A percentile compares a stretch with the other conserved stretches of the same genome.
These are phyloP conservation scores for Cryptococcus wingfieldii DNA, from an alignment of 1,284 basidiomycete genomes.

Conservation along the genomic window DNA sequence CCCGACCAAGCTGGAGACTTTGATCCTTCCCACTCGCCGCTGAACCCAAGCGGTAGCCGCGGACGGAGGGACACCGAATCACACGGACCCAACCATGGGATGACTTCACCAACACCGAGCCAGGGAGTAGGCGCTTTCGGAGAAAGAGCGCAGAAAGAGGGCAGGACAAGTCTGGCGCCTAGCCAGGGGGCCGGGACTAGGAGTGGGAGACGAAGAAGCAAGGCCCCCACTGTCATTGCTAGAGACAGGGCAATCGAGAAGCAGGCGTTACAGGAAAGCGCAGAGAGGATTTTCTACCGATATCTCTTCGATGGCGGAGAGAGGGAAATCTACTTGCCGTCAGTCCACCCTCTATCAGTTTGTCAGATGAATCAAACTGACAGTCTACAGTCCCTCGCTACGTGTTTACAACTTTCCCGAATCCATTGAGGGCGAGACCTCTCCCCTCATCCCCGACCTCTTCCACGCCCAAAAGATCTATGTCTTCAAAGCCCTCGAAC, in stretches of 20 bases:
- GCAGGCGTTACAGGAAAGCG: slow-evolving; percentile 81
- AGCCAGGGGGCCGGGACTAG: slow-evolving; percentile 14
- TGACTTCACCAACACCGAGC: not conserved
- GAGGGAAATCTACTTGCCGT: slow-evolving; percentile 89
- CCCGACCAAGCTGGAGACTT: not conserved
- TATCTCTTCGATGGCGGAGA: slow-evolving; percentile 67
- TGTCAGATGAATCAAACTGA: slow-evolving; percentile 14
- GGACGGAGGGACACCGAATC: slow-evolving; percentile 41
- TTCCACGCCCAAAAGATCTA: slow-evolving; percentile 97
- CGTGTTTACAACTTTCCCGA: slow-evolving; percentile 51
- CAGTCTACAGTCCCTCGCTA: slow-evolving; percentile 32
- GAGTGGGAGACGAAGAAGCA: slow-evolving; percentile 14
- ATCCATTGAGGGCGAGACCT: slow-evolving; percentile 65
- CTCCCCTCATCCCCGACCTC: slow-evolving; percentile 88
- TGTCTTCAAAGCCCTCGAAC: slow-evolving; percentile 93
- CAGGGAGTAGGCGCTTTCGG: slow-evolving; percentile 4
- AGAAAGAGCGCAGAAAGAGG: slow-evolving; percentile 1
- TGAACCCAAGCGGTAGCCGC: slow-evolving; percentile 6
- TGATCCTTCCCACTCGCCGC: slow-evolving; percentile 12
- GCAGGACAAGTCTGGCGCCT: slow-evolving; percentile 15
- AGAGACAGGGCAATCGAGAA: slow-evolving; percentile 86
- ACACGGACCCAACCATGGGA: slow-evolving; percentile 16
- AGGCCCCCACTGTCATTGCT: slow-evolving; percentile 78
- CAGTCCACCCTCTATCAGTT: slow-evolving; percentile 52
- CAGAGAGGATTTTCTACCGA: slow-evolving; percentile 90